These are phyloP conservation scores for Aspergillus olivimuriae DNA, from an alignment of 495 filamentous ascomycete species.

Conservation along the genomic window DNA sequence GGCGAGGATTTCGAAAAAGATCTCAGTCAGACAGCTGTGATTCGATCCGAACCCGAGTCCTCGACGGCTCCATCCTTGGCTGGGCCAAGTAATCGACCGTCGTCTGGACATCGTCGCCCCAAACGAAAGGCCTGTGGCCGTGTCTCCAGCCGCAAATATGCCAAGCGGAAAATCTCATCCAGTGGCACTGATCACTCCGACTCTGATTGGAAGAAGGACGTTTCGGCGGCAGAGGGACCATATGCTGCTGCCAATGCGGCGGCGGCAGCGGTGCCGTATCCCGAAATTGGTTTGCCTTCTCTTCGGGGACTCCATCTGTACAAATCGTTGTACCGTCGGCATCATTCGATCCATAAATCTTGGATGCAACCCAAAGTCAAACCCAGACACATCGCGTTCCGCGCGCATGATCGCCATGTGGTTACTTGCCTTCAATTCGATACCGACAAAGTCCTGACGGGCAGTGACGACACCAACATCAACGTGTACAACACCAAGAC, in stretches of 20 bases:
- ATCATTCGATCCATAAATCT: slow-evolving; percentile 78
- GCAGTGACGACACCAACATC: slow-evolving; percentile 96
- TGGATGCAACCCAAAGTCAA: slow-evolving; percentile 85
- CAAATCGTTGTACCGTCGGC: slow-evolving; percentile 92
- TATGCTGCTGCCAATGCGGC: slow-evolving; percentile 81
- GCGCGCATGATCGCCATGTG: slow-evolving; percentile 90
- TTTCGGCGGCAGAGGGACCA: slow-evolving; percentile 62
- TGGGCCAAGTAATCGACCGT: slow-evolving; percentile 21
- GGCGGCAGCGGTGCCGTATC: slow-evolving; percentile 71
- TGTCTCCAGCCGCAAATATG: slow-evolving; percentile 41
- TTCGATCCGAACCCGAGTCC: slow-evolving; percentile 42
- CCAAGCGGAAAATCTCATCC: slow-evolving; percentile 50
- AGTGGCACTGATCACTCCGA: slow-evolving; percentile 32
- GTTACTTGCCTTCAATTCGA: slow-evolving; percentile 98
- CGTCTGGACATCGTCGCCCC: slow-evolving; percentile 29
- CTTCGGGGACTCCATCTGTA: slow-evolving; percentile 82
- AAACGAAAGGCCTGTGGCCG: slow-evolving; percentile 51
- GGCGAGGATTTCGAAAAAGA: slow-evolving; percentile 73
- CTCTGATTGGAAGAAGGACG: slow-evolving; percentile 35
- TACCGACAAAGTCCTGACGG: slow-evolving; percentile 94
- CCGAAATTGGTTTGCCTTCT: slow-evolving; percentile 68
- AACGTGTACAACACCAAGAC: slow-evolving; percentile 98
- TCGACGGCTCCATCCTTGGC: slow-evolving; percentile 19
- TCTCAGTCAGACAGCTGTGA: slow-evolving; percentile 47
- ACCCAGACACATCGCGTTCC: slow-evolving; percentile 92